phyloP scores from a whole-genome alignment of 805 yeast genomes.

The Yamadazyma sp. region DNA sequence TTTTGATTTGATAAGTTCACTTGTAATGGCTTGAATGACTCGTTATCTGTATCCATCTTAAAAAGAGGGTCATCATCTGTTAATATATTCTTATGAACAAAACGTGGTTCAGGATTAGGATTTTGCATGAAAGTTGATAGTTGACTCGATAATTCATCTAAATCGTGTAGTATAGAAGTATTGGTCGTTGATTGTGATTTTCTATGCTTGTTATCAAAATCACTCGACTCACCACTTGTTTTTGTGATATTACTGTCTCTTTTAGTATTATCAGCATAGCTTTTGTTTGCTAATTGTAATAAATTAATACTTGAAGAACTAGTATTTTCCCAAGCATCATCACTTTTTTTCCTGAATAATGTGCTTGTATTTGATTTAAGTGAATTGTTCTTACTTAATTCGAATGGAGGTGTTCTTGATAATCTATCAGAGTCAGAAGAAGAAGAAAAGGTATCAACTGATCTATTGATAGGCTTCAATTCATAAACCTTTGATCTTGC shows the following conservation, averaged over 20 bases:
- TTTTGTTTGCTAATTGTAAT: background rate
- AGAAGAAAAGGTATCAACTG: slow-evolving; percentile 29
- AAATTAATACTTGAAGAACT: slow-evolving; percentile 2
- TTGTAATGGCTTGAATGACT: background rate
- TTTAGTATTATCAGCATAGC: slow-evolving; percentile 2
- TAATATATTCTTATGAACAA: slow-evolving; percentile 14
- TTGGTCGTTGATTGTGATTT: slow-evolving; percentile 22
- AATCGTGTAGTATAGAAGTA: slow-evolving; percentile 24
- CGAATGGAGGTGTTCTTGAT: slow-evolving; percentile 13
- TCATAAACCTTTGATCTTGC: slow-evolving; percentile 14
- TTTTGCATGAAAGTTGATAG: slow-evolving; percentile 18
- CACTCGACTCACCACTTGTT: slow-evolving; percentile 5
- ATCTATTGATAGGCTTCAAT: slow-evolving; percentile 29
- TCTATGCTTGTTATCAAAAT: slow-evolving; percentile 10
- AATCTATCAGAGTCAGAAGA: slow-evolving; percentile 15
- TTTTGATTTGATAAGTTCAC: slow-evolving; percentile 6
- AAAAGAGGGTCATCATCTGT: slow-evolving; percentile 10
- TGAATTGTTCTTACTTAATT: slow-evolving; percentile 12
- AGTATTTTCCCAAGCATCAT: slow-evolving; percentile 2
- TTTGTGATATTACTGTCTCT: slow-evolving; percentile 10
- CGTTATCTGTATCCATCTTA: background rate
- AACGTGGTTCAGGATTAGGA: slow-evolving; percentile 6
- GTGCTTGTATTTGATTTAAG: slow-evolving; percentile 8
- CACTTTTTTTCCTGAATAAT: background rate
- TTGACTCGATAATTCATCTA: slow-evolving; percentile 28